phyloP scores from a whole-genome alignment of 1,139 yeast species.

The Candida buenavistaensis region DNA sequence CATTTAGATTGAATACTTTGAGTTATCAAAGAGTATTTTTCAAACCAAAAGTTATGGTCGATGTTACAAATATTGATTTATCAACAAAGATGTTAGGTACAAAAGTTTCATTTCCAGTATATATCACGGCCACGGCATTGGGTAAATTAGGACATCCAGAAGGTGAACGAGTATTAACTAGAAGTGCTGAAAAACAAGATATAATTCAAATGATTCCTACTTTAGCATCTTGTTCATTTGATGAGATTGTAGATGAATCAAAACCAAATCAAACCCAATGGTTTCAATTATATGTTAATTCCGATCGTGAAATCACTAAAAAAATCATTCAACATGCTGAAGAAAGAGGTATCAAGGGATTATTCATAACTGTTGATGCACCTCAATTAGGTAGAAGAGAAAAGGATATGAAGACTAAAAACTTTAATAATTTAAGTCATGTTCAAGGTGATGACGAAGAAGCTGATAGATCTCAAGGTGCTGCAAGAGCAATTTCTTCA shows the following conservation, averaged over 20 bases:
- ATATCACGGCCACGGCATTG: slow-evolving; percentile 77
- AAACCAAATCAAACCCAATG: slow-evolving; percentile 64
- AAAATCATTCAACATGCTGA: slow-evolving; percentile 72
- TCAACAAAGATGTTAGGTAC: slow-evolving; percentile 44
- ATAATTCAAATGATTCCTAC: slow-evolving; percentile 82
- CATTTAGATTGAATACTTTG: slow-evolving; percentile 83
- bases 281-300: slow-evolving; percentile 87
- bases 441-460: slow-evolving; percentile 65
- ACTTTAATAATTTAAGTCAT: slow-evolving; percentile 41
- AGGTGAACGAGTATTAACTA: slow-evolving; percentile 77
- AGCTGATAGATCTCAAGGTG: slow-evolving; percentile 75
- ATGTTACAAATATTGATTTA: slow-evolving; percentile 50
- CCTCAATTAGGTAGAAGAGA: slow-evolving; percentile 95
- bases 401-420: slow-evolving; percentile 52
- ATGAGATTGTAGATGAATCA: slow-evolving; percentile 65
- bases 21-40: slow-evolving; percentile 87
- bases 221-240: slow-evolving; percentile 71
- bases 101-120: slow-evolving; percentile 55
- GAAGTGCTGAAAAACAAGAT: slow-evolving; percentile 67
- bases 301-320: slow-evolving; percentile 53
- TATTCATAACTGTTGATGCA: slow-evolving; percentile 90
- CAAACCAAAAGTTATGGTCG: slow-evolving; percentile 77
- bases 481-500: slow-evolving; percentile 80
- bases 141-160: slow-evolving; percentile 77
- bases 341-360: slow-evolving; percentile 70